Conservation (phyloP, 805 yeast species). For the Cyberlindnera bimundalis region DNA sequence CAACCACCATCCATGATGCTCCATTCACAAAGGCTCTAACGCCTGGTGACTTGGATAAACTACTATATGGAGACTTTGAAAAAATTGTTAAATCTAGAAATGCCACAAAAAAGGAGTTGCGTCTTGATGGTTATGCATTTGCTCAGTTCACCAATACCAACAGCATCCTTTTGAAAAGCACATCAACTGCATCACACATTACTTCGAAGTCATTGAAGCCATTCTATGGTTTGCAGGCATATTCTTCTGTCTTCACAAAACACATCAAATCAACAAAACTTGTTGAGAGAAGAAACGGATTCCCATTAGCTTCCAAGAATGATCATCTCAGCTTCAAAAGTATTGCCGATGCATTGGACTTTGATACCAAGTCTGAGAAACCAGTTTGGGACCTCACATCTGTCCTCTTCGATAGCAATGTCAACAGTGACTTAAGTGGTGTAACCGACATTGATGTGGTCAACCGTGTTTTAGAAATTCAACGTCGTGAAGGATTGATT, state of each 20-base stretch:
- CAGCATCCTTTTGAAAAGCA: slow-evolving; percentile 9
- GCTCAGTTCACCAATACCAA: slow-evolving; percentile 23
- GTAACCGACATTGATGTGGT: slow-evolving; percentile 24
- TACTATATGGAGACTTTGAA: slow-evolving; percentile 47
- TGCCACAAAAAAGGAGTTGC: slow-evolving; percentile 29
- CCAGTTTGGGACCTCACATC: slow-evolving; percentile 55
- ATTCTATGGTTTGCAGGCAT: slow-evolving; percentile 4
- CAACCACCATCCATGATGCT: slow-evolving; percentile 23
- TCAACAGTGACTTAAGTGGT: slow-evolving; percentile 19
- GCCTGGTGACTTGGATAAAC: slow-evolving; percentile 41
- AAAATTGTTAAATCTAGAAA: slow-evolving; percentile 28
- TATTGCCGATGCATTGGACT: slow-evolving; percentile 21
- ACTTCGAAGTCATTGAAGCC: slow-evolving; percentile 2
- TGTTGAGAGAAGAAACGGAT: slow-evolving; percentile 30
- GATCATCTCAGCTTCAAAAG: slow-evolving; percentile 31
- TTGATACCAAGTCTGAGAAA: slow-evolving; percentile 25
- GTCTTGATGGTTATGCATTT: slow-evolving; percentile 24
- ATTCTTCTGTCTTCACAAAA: slow-evolving; percentile 18
- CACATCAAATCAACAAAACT: slow-evolving; percentile 27
- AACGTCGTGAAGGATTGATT: slow-evolving; percentile 45
- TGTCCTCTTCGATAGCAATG: slow-evolving; percentile 51
- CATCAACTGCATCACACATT: slow-evolving; percentile 9
- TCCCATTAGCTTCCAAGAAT: slow-evolving; percentile 37
- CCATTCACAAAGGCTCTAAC: slow-evolving; percentile 24
- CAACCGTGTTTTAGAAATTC: slow-evolving; percentile 28